phyloP scores from a whole-genome alignment of 495 filamentous ascomycete genomes.

The Penicillium goetzii region DNA sequence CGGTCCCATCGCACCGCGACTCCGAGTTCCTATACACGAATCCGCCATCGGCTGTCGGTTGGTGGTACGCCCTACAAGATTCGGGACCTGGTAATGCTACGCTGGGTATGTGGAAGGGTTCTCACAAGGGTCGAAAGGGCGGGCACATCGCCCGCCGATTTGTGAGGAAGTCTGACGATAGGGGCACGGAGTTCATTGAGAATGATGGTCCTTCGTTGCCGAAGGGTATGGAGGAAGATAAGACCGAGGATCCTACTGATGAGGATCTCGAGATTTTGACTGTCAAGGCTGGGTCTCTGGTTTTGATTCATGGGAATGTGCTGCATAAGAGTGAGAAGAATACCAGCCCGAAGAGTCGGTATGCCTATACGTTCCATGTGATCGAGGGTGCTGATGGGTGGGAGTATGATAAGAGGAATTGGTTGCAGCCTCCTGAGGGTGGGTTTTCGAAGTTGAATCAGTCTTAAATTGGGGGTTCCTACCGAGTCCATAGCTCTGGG shows the following conservation, averaged over 20 bases:
- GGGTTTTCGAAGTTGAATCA: constrained; percentile 73
- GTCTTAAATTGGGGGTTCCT: not conserved
- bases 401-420: constrained; percentile 85
- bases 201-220: constrained; percentile 55
- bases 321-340: constrained; percentile 97
- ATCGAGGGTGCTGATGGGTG: constrained; percentile 79
- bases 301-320: constrained; percentile 95
- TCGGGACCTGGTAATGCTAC: constrained; percentile 83
- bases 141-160: constrained; percentile 69
- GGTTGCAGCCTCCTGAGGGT: constrained; percentile 80
- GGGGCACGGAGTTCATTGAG: constrained; percentile 59
- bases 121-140: constrained; percentile 56
- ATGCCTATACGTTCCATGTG: constrained; percentile 97
- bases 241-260: constrained; percentile 41
- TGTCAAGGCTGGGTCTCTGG: constrained; percentile 84
- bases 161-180: constrained; percentile 62
- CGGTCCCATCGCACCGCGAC: constrained; percentile 87
- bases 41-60: constrained; percentile 87
- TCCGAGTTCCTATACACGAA: constrained; percentile 90
- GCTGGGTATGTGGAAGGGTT: constrained; percentile 79
- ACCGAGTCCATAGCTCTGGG: not conserved
- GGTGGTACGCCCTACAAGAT: constrained; percentile 96
- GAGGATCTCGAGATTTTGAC: constrained; percentile 70
- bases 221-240: constrained; percentile 42
- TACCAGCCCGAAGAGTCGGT: constrained; percentile 77